phyloP scores from a whole-genome alignment of 306 rosid species.

The Cucurbita moschata region DNA sequence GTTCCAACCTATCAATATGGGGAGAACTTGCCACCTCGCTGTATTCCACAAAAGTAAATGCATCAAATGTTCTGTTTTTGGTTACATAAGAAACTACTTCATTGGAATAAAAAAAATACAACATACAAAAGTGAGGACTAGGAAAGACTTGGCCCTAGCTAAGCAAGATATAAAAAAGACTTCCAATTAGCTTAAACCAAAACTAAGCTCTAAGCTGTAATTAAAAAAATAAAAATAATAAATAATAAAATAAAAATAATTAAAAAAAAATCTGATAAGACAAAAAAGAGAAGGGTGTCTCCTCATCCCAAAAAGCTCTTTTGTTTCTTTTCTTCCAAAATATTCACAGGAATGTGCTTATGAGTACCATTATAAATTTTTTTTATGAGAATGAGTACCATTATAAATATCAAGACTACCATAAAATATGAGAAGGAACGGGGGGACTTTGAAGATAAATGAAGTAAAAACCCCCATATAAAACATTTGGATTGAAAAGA shows the following conservation, averaged over 20 bases:
- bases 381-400: not conserved
- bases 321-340: not conserved
- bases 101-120: not conserved
- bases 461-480: not conserved
- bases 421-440: not conserved
- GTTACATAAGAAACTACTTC: not conserved
- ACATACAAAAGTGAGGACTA: not conserved
- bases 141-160: not conserved
- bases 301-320: not conserved
- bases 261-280: not conserved
- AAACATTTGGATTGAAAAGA: not conserved
- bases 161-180: not conserved
- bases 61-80: not conserved
- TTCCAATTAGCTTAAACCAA: not conserved
- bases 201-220: not conserved
- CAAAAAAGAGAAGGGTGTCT: not conserved
- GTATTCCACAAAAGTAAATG: constrained; percentile 20
- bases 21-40: constrained; percentile 53
- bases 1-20: constrained; percentile 31
- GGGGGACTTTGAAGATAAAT: not conserved
- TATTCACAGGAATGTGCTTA: not conserved
- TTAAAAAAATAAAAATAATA: not conserved
- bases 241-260: too few species aligned
- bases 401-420: not conserved
- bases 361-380: not conserved